These are phyloP conservation scores for Melanopsichium pennsylvanicum DNA, from an alignment of 1,284 basidiomycete species.

Conservation along the genomic window DNA sequence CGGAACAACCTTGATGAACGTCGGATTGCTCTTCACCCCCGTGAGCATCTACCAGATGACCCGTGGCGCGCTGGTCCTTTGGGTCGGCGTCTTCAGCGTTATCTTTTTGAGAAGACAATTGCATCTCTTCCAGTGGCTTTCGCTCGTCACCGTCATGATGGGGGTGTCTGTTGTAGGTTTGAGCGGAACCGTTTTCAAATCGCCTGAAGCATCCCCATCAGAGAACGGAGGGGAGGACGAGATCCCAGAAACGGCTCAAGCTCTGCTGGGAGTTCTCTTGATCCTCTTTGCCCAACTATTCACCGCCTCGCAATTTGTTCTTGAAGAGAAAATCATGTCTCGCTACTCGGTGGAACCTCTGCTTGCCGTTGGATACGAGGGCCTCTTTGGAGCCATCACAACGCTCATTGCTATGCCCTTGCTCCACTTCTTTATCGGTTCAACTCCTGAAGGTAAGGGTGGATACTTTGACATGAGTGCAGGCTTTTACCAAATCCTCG, in stretches of 20 bases:
- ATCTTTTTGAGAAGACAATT: constrained; percentile 77
- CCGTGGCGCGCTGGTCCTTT: constrained; percentile 92
- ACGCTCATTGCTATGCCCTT: constrained; percentile 79
- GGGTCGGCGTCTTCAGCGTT: constrained; percentile 91
- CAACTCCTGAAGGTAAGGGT: constrained; percentile 71
- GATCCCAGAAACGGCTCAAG: constrained; percentile 48
- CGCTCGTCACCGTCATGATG: constrained; percentile 85
- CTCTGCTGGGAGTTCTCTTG: constrained; percentile 77
- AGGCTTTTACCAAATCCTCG: constrained; percentile 87
- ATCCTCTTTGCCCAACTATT: constrained; percentile 97
- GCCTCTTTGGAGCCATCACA: constrained; percentile 84
- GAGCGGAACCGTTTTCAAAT: constrained; percentile 71
- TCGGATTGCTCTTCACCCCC: constrained; percentile 91
- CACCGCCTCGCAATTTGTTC: constrained; percentile 87
- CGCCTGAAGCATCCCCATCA: constrained; percentile 22
- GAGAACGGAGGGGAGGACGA: constrained; percentile 43
- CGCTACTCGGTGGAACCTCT: constrained; percentile 88
- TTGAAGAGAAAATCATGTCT: constrained; percentile 84
- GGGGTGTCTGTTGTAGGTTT: constrained; percentile 92
- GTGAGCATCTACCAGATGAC: constrained; percentile 98
- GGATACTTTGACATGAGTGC: constrained; percentile 90
- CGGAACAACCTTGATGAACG: constrained; percentile 91
- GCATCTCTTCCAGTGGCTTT: constrained; percentile 75
- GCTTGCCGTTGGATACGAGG: constrained; percentile 91
- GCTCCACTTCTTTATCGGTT: constrained; percentile 70